A percentile compares a stretch with the other conserved stretches of the same genome.
Evolutionary conservation across 306 rosid genomes (phyloP).

Genomic region (Rubus parviflorus): DNA sequence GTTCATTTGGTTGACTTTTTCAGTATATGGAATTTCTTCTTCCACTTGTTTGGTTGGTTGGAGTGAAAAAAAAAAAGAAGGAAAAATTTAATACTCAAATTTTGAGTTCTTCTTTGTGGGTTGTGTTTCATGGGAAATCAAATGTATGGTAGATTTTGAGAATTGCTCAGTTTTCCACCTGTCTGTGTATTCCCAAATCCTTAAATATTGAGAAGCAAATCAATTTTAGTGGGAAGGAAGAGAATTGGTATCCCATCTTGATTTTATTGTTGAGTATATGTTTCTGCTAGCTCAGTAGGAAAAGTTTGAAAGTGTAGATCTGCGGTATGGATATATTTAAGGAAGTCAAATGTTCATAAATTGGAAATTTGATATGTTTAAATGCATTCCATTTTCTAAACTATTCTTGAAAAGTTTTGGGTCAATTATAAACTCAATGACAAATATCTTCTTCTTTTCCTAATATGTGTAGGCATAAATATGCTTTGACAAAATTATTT

Average conservation of each 20-base stretch:
- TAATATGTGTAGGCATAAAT: not conserved
- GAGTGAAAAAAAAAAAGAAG: not conserved
- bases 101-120: no score
- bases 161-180: not conserved
- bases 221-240: not conserved
- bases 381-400: not conserved
- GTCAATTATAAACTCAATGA: not conserved
- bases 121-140: not conserved
- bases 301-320: not conserved
- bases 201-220: no score
- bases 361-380: no score
- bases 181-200: not conserved
- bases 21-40: not conserved
- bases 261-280: not conserved
- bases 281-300: not conserved
- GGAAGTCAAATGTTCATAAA: not conserved
- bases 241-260: not conserved
- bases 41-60: conserved; percentile 1
- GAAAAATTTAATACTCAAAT: not conserved
- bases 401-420: not conserved
- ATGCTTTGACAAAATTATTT: no score
- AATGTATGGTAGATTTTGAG: not conserved
- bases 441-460: not conserved
- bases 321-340: not conserved
- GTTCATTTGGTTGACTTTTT: conserved; percentile 21